Base-by-base conservation (phyloP, 306 rosid species). In the Aeschynomene evenia region DNA sequence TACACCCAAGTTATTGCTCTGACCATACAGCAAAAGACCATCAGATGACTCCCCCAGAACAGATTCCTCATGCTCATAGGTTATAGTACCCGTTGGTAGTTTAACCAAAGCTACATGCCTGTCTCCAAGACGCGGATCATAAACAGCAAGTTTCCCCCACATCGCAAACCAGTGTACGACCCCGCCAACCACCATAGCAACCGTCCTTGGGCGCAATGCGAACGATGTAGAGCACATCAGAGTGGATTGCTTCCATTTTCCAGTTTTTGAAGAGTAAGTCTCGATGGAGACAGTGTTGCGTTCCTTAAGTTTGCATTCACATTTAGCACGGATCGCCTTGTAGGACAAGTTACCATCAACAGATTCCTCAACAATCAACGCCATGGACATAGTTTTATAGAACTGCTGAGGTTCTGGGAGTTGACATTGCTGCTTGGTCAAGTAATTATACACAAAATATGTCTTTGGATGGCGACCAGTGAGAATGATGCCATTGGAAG, bases 1-100 rank as follows among this genome's bases (percentile, higher is more conserved):
- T 62, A 88, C 26, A 49, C 95, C 95, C 36, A 81, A 66, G 36
- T 62, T 79, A 63, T 80, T 86, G 85, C 95, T 86, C 82, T 88
- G 95, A 72, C 95, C 89, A 73, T 85, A 90, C 72, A 69, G 91
- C 80, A 90, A 70, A 63, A 75, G 81, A 62, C 96, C 91, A 86
- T 90, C 86, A 0, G 86, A 79, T 10, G 96, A 79, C 76, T 86
- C 88, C 68, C 96, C 96, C 36, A 90, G 86, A 62, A 86, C 75
- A 66, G 79, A 84, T 71, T 82, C 95, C 66, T 88, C 95, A 16
- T 77, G 87, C 23, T 90, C 96, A 2, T 16, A 53, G 0, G 95
- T 50, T 72, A 85, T 70, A 71, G 39, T 70, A 46, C 91, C 90
- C 1, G 62, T 66, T 2, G 95, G 95, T 66, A 87, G 78, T 77